Evolutionary conservation across 1,139 yeast genomes (phyloP).

Genomic region (Suhomyces taliae): DNA sequence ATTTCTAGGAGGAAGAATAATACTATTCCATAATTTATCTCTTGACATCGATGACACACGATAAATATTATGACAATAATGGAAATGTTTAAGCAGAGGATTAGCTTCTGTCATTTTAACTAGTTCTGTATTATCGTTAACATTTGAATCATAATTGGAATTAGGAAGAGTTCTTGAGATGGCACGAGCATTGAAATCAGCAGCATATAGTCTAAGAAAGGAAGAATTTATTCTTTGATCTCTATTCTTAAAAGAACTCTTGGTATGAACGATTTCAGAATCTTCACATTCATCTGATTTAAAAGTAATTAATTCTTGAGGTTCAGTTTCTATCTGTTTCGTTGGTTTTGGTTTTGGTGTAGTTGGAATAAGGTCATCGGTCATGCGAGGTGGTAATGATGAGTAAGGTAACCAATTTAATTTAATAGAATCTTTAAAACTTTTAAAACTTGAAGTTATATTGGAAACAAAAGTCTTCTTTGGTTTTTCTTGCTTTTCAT

Average conservation of each 20-base stretch:
- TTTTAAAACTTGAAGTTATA: conserved; percentile 9
- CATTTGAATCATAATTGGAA: conserved; percentile 26
- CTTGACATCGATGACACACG: conserved; percentile 38
- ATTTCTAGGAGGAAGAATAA: conserved; percentile 47
- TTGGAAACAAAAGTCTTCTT: conserved; percentile 8
- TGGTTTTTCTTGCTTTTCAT: not conserved
- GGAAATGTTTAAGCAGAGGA: conserved; percentile 29
- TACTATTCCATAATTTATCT: conserved; percentile 51
- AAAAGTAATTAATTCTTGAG: conserved; percentile 11
- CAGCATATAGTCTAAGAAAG: conserved; percentile 48
- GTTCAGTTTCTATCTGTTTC: not conserved
- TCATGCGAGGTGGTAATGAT: conserved; percentile 24
- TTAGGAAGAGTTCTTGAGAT: conserved; percentile 30
- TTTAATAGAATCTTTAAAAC: conserved; percentile 8
- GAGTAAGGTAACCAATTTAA: conserved; percentile 9
- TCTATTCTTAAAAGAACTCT: conserved; percentile 31
- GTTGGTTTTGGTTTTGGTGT: not conserved
- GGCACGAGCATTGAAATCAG: conserved; percentile 40
- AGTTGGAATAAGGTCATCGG: conserved; percentile 17
- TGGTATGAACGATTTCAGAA: conserved; percentile 2
- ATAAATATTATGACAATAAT: conserved; percentile 26
- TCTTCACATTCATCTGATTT: not conserved
- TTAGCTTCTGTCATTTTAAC: conserved; percentile 10
- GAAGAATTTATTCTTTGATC: conserved; percentile 48
- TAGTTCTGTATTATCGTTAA: conserved; percentile 19